Evolutionary conservation across 306 rosid genomes (phyloP), one percentile per base, ranked within the genome.

Genomic region (Pyrus communis): DNA sequence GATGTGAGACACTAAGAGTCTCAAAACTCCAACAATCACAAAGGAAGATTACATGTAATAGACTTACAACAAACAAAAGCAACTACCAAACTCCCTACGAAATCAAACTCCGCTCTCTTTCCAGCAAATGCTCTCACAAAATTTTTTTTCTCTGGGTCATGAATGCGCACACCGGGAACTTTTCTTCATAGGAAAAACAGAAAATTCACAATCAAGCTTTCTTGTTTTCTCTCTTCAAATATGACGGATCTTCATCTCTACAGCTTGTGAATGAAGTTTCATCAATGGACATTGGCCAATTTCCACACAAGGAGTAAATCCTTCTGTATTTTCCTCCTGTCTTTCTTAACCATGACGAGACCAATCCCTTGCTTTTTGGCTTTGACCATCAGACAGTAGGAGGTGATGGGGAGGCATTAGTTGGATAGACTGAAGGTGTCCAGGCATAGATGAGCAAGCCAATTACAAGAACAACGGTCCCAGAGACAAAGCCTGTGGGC

Each of bases 401-500:
- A 65, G 79, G 75, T 11, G 87, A 66, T 46, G 80, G 21, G 66
- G 91, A 70, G 67, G 87, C n/a, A 57, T 35, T 52, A 49, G 88
- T 49, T 67, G 96, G 76, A 80, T 65, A 82, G 46, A 45, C 62
- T 45, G 93, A 75, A 31, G 96, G 91, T 18, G 86, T 83, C 96
- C 96, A 85, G 18, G 94, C 80, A 87, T 93, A 93, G 45, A 84
- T 43, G 74, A 93, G 87, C 82, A 93, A 80, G 21, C 98, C 98
- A 77, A 85, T 65, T 43, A 86, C 80, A 15, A 93, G 96, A 80
- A 93, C 59, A 31, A 86, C 17, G 72, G 91, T 86, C 64, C 98
- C 98, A 19, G 90, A 90, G 38, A 90, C 78, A 67, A 93, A 93
- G 75, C 98, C 96, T 28, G 87, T 64, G 11, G 98, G 98, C 82